Evolutionary conservation across 768 basidiomycete genomes (phyloP).

Genomic region (Solioccasus polychromus): DNA sequence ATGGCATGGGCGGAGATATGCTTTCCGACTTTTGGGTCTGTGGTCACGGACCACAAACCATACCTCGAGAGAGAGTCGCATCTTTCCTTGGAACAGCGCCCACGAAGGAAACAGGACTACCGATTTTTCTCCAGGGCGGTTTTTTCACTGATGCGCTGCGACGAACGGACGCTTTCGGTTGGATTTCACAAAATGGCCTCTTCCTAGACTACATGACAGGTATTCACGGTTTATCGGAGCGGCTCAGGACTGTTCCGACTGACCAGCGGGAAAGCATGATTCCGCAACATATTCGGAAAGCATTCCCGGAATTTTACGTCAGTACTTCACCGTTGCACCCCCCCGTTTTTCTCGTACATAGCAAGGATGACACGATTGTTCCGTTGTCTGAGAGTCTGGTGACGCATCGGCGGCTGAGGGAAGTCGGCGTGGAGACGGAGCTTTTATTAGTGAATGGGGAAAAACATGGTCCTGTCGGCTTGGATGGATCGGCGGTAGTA

Average conservation of each 20-base stretch:
- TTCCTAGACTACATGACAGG: slow-evolving; percentile 1
- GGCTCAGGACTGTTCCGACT: background rate
- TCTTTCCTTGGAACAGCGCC: background rate
- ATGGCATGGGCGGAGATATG: slow-evolving; percentile 5
- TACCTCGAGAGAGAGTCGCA: background rate
- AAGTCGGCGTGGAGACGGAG: background rate
- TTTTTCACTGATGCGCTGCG: background rate
- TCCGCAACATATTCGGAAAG: background rate
- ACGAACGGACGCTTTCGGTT: slow-evolving; percentile 1
- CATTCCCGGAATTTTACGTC: background rate
- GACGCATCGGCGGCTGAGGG: background rate
- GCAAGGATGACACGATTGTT: slow-evolving; percentile 1
- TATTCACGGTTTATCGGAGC: background rate
- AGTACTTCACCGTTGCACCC: background rate
- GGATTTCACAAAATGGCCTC: slow-evolving; percentile 1
- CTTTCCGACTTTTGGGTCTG: slow-evolving; percentile 2
- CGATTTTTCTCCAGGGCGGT: background rate
- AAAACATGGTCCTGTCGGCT: background rate
- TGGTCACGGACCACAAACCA: background rate
- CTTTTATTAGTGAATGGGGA: background rate
- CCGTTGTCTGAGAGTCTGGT: slow-evolving; percentile 1
- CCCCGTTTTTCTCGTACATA: slow-evolving; percentile 1
- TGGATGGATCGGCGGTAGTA: background rate
- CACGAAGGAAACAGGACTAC: slow-evolving; percentile 1
- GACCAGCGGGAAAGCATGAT: background rate